Evolutionary conservation across 352 stramenopile genomes (phyloP).

Genomic region (Pythium rhizo-oryzae): DNA sequence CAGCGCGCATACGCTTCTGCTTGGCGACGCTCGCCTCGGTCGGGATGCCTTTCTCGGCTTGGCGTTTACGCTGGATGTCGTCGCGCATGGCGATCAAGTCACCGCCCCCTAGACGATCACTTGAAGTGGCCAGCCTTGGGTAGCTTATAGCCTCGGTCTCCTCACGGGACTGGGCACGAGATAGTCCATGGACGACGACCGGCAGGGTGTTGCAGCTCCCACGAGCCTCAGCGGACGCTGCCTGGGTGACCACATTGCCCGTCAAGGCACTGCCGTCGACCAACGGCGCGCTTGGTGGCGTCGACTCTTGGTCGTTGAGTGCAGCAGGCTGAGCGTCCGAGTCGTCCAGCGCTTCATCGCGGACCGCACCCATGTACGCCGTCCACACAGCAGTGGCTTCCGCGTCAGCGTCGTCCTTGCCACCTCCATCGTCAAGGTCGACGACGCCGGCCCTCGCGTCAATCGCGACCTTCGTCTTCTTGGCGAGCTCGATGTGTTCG

Average conservation of each 20-base stretch:
- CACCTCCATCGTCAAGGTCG: neutral
- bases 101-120: neutral
- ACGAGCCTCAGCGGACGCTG: too few relatives aligned
- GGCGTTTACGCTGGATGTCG: neutral
- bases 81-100: neutral
- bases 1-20: neutral
- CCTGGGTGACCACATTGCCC: too few relatives aligned
- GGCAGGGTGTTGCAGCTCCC: too few relatives aligned
- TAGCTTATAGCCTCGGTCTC: neutral
- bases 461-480: neutral
- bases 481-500: too few relatives aligned
- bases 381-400: neutral
- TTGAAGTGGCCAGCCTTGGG: neutral
- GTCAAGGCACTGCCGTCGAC: too few relatives aligned
- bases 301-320: too few relatives aligned
- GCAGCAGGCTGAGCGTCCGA: neutral
- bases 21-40: neutral
- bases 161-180: neutral
- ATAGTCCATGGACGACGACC: too few relatives aligned
- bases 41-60: neutral
- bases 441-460: neutral
- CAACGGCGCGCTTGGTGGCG: too few relatives aligned
- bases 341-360: neutral
- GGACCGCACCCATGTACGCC: too few relatives aligned
- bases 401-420: neutral